Conservation (phyloP, 441 rosid genomes). For the Theobroma grandiflorum region DNA sequence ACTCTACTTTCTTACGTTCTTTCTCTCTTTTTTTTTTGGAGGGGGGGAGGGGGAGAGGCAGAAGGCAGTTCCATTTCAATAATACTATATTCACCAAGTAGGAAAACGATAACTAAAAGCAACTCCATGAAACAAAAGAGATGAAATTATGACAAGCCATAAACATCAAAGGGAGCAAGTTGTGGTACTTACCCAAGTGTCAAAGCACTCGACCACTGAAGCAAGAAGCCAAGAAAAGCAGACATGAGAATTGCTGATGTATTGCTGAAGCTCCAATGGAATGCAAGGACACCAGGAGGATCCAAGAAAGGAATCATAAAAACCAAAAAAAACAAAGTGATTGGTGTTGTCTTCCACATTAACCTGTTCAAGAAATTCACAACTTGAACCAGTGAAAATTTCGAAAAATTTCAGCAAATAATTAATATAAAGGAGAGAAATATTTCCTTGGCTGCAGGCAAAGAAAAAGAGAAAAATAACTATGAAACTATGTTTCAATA, state of each 20-base stretch:
- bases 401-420: not conserved
- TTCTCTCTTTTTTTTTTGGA: not conserved
- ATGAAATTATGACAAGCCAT: not conserved
- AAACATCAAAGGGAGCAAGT: not conserved
- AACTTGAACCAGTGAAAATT: not conserved
- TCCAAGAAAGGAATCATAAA: conserved; percentile 83
- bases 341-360: conserved; percentile 83
- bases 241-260: conserved; percentile 67
- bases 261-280: conserved; percentile 66
- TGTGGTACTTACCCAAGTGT: conserved; percentile 78
- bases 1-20: not conserved
- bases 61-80: not conserved
- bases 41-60: not conserved
- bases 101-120: not conserved
- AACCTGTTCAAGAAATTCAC: conserved; percentile 48
- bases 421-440: not conserved
- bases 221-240: conserved; percentile 89
- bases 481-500: not conserved
- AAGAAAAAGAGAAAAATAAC: conserved; percentile 11
- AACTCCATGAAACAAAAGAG: not conserved
- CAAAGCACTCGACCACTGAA: conserved; percentile 95
- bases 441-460: conserved; percentile 5
- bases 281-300: conserved; percentile 81
- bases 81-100: not conserved
- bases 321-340: conserved; percentile 74